Evolutionary conservation across 306 rosid genomes (phyloP), one percentile per base, ranked within the genome.

Genomic region (Dryas drummondii): DNA sequence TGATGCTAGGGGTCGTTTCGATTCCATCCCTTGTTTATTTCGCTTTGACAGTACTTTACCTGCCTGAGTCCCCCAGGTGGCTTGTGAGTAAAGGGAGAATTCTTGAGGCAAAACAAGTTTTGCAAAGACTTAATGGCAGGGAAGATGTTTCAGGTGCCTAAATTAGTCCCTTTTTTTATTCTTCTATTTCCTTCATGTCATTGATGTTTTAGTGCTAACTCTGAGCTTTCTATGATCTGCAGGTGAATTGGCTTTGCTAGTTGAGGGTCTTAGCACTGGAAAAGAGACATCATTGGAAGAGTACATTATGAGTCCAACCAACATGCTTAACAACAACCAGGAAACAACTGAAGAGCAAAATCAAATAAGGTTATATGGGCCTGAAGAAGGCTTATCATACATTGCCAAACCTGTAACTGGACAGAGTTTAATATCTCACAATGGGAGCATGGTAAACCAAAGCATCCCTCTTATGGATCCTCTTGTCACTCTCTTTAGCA

Each of bases 41-140:
- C 0, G 46, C 52, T 19, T 74, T 80, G 71, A 75, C 72, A 1
- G 51, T 75, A 26, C 46, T 80, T 80, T 80, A 52, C 65, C 67
- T 80, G 84, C 80, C 84, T 5, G 84, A 80, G 54, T 74, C 84
- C 62, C 80, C 84, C 2, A 64, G 84, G 45, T 80, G 84, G 84
- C 84, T 80, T 4, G 84, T 69, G 60, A 75, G 84, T 4, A 80
- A 75, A 16, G 84, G 84, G 3, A 69, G 68, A 53, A 62, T 75
- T 37, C 80, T 32, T 1, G 76, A 80, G 61, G 84, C 84, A 50
- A 75, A 75, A 68, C 66, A 69, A 46, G 84, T 80, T 56, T 57
- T 80, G 40, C 79, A 75, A 15, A 69, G 76, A 63, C 66, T 75
- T 1, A 78, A 78, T 45, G 80, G 68, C 76, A 52, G 51, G 49